These are phyloP conservation scores for Ampelocalamus luodianensis DNA, from an alignment of 176 grass and related monocot genomes.

Conservation along the genomic window DNA sequence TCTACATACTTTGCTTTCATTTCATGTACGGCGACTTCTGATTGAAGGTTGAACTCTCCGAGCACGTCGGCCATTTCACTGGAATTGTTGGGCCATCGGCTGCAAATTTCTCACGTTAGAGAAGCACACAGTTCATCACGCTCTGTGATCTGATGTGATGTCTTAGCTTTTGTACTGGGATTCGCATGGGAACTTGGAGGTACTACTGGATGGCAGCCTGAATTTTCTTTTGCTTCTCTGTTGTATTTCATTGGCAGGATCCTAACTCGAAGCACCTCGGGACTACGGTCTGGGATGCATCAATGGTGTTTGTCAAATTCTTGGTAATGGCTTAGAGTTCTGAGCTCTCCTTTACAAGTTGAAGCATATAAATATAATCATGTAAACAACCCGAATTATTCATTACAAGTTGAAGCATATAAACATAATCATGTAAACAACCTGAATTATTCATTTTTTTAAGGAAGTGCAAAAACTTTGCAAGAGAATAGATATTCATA, in stretches of 20 bases:
- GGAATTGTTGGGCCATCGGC: slow-evolving; percentile 72
- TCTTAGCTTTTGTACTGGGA: not conserved
- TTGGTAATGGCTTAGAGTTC: slow-evolving; percentile 55
- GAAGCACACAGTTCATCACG: not conserved
- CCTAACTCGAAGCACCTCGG: slow-evolving; percentile 94
- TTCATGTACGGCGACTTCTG: not conserved
- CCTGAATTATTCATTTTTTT: too few species aligned
- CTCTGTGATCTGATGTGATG: not conserved
- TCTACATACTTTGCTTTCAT: not conserved
- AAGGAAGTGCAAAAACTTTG: too few species aligned
- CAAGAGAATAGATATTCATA: too few species aligned
- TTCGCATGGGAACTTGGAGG: not conserved
- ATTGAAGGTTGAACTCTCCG: slow-evolving; percentile 73
- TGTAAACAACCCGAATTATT: not conserved
- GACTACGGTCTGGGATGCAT: slow-evolving; percentile 95
- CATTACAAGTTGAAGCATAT: too few species aligned
- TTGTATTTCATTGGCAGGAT: slow-evolving; percentile 54
- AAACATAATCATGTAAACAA: too few species aligned
- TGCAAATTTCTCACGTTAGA: slow-evolving; percentile 83
- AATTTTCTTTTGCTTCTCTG: not conserved
- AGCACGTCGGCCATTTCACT: slow-evolving; percentile 83
- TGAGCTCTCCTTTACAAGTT: not conserved
- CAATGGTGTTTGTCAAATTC: slow-evolving; percentile 94
- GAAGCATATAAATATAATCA: not conserved
- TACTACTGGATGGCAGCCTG: not conserved